Base-by-base conservation (phyloP, 352 stramenopile species). In the Pythium grandisporangium region DNA sequence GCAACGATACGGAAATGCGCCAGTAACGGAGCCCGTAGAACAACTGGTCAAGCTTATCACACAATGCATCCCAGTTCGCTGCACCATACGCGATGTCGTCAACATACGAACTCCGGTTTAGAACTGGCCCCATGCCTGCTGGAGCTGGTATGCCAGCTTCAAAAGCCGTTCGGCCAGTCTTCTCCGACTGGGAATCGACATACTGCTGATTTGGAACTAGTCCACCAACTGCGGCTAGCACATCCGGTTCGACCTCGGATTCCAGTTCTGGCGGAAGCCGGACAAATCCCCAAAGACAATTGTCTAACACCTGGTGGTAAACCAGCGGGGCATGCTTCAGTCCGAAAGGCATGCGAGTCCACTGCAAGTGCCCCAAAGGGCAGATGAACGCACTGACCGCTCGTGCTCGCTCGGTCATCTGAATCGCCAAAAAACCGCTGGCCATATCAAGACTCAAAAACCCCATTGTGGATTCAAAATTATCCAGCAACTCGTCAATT, bases 21-120 rank as follows among this genome's bases (percentile, higher is more conserved):
- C 51, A 60, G 32, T 60, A 60, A n/a, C 41, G 21, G 34, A 54
- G n/a, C n/a, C 35, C 37, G 13, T 51, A 50, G 12, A 59, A 19
- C 0, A 59, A 20, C 6, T 14, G 3, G 22, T 58, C 50, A 5
- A 58, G 12, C 11, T 45, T 21, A 0, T 44, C 37, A 4, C n/a
- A 10, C 0, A 58, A 11, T 30, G 42, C 42, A 4, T 34, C 23
- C 36, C 25, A 42, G 0, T 16, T 48, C 20, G 2, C 8, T 0
- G 42, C 22, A 4, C 48, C 48, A 14, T 17, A 26, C 1, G 42
- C 42, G 8, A 58, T 44, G 17, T 58, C 49, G 14, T 51, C 49
- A 6, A 58, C 51, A 30, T 58, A 51, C 6, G 49, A 51, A 8
- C 35, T 48, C 0, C 32, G 22, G 1, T 24, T 25, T 0, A 58